Evolutionary conservation across 148 eudicot genomes (phyloP).

Genomic region (Camellia sinensis): DNA sequence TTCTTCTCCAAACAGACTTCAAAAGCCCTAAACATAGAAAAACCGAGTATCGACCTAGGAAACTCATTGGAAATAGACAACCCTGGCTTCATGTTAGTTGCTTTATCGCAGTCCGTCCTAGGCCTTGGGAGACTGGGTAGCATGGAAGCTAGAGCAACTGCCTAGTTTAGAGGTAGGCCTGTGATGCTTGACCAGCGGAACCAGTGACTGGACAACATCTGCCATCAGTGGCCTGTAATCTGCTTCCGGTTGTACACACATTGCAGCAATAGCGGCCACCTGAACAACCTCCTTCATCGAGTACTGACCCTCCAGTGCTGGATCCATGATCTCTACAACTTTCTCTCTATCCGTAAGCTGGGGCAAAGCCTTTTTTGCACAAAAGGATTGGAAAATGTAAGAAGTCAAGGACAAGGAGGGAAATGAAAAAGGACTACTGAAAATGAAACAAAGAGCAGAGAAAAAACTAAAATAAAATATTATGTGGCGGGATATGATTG

Average conservation of each 20-base stretch:
- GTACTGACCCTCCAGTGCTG: constrained; percentile 77
- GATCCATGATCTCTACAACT: constrained; percentile 85
- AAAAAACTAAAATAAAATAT: not conserved
- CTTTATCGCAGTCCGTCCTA: constrained; percentile 15
- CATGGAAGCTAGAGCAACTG: constrained; percentile 39
- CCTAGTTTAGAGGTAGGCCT: constrained; percentile 32
- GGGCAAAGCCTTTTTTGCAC: constrained; percentile 62
- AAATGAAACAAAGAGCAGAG: not conserved
- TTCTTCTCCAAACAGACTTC: constrained; percentile 1
- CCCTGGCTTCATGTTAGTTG: not conserved
- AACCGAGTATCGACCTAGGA: not conserved
- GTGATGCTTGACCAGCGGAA: constrained; percentile 66
- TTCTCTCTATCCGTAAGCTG: constrained; percentile 81
- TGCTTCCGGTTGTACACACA: constrained; percentile 95
- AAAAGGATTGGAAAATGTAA: not conserved
- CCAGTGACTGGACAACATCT: constrained; percentile 90
- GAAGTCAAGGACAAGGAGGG: not conserved
- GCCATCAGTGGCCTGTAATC: constrained; percentile 97
- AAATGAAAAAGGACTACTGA: not conserved
- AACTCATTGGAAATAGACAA: not conserved
- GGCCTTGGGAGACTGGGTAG: constrained; percentile 48
- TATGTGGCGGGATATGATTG: not conserved
- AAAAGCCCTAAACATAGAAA: not conserved
- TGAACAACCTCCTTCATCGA: constrained; percentile 82
- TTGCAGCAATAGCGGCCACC: constrained; percentile 95